phyloP scores from a whole-genome alignment of 768 basidiomycete genomes.

The Cyathus striatus region DNA sequence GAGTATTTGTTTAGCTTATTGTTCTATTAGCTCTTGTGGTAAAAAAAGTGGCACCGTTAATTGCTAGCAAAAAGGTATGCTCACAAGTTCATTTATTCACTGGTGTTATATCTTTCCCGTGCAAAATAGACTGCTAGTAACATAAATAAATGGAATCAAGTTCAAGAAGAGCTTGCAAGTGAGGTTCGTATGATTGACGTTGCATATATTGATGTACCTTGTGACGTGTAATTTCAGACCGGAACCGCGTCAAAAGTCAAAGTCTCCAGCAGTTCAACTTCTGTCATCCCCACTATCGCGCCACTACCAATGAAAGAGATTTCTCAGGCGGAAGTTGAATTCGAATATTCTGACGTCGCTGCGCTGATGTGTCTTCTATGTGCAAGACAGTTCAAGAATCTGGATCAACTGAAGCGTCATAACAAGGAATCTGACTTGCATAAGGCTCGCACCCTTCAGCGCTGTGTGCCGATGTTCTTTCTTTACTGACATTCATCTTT shows the following conservation, averaged over 20 bases:
- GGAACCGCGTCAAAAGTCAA: too few species aligned
- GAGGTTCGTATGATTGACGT: too few species aligned
- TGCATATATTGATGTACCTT: too few species aligned
- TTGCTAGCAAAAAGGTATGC: conserved; percentile 78
- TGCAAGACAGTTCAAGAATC: conserved; percentile 85
- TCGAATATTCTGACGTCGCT: conserved; percentile 76
- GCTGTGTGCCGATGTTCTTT: conserved; percentile 19
- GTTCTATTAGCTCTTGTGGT: conserved; percentile 27
- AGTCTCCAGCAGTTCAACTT: too few species aligned
- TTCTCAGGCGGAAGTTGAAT: conserved; percentile 55
- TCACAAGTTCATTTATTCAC: too few species aligned
- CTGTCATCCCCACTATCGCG: too few species aligned
- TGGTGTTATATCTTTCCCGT: too few species aligned
- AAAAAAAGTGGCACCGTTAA: conserved; percentile 77
- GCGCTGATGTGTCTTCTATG: conserved; percentile 86
- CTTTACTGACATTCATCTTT: too few species aligned
- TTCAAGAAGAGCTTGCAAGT: conserved; percentile 82
- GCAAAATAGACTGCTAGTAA: conserved; percentile 81
- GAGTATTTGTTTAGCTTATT: too few species aligned
- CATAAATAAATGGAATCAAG: conserved; percentile 96
- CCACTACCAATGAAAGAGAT: too few species aligned
- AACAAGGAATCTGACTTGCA: conserved; percentile 93
- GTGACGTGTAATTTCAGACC: too few species aligned
- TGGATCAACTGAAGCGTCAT: conserved; percentile 84
- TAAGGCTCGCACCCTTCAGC: conserved; percentile 66